phyloP scores from a whole-genome alignment of 179 eudicot genomes.

The Silene vulgaris region DNA sequence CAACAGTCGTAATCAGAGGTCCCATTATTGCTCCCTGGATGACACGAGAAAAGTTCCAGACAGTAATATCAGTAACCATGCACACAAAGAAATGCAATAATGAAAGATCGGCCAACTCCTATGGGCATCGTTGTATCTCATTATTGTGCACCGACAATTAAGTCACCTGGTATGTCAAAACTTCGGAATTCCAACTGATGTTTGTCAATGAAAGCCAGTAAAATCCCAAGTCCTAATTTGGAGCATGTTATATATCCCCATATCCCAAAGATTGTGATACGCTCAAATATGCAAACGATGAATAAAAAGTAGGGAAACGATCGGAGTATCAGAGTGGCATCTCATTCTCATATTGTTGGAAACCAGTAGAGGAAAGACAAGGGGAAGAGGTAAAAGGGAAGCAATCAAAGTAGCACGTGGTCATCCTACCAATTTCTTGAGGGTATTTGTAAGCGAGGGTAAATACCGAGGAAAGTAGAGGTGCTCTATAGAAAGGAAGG shows the following conservation, averaged over 20 bases:
- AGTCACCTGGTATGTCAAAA: not conserved
- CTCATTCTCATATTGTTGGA: not conserved
- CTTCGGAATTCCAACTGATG: not conserved
- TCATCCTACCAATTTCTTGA: too few species aligned
- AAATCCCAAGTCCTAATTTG: too few species aligned
- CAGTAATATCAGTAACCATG: not conserved
- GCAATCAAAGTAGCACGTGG: too few species aligned
- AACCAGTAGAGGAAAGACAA: too few species aligned
- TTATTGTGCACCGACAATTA: not conserved
- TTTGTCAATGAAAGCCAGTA: not conserved
- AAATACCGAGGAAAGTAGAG: too few species aligned
- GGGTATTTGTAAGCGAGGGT: too few species aligned
- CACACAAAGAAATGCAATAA: not conserved
- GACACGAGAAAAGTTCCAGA: conserved; percentile 14
- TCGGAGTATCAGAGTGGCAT: not conserved
- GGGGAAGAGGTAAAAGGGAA: too few species aligned
- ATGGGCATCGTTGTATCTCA: not conserved
- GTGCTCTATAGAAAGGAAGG: too few species aligned
- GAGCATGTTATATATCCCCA: not conserved
- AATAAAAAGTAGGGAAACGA: not conserved
- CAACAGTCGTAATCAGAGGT: conserved; percentile 82
- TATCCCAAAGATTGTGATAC: too few species aligned
- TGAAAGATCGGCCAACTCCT: not conserved
- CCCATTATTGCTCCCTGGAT: conserved; percentile 98
- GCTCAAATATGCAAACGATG: not conserved